A percentile compares a stretch with the other conserved stretches of the same genome.
Evolutionary conservation across 768 basidiomycete genomes (phyloP).

Genomic region (Rhodotorula kratochvilovae): DNA sequence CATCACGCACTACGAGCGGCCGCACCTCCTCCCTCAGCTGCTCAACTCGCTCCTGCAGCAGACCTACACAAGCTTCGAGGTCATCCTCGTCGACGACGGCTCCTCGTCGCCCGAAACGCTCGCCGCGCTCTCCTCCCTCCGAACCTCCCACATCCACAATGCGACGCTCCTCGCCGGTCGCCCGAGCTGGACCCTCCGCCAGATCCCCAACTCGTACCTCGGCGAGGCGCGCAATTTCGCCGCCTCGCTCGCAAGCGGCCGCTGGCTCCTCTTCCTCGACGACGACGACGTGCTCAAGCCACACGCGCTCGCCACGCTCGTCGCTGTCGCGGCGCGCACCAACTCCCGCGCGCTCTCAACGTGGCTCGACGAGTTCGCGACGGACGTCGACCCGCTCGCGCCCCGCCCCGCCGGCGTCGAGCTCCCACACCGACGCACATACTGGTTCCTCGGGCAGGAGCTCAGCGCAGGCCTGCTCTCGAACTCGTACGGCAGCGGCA

Average conservation of each 20-base stretch:
- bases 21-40: conserved; percentile 31
- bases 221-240: conserved; percentile 37
- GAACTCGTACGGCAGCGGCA: conserved; percentile 37
- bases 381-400: conserved; percentile 30
- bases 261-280: conserved; percentile 37
- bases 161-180: background rate
- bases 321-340: conserved; percentile 12
- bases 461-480: conserved; percentile 23
- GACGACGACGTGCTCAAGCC: conserved; percentile 41
- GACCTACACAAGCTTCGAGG: conserved; percentile 24
- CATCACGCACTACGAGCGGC: conserved; percentile 38
- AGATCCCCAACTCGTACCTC: conserved; percentile 31
- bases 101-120: conserved; percentile 8
- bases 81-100: conserved; percentile 38
- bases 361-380: conserved; percentile 39
- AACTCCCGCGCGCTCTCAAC: conserved; percentile 29
- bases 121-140: conserved; percentile 16
- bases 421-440: conserved; percentile 30
- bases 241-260: background rate
- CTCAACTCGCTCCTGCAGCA: conserved; percentile 33
- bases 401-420: background rate
- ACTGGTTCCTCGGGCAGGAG: conserved; percentile 39
- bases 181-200: conserved; percentile 11
- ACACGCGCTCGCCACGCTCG: conserved; percentile 31
- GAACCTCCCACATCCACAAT: conserved; percentile 8